A percentile compares a stretch with the other conserved stretches of the same genome.
Conservation (phyloP, 2,329 filamentous ascomycete species). For the Alternaria novae-zelandiae region DNA sequence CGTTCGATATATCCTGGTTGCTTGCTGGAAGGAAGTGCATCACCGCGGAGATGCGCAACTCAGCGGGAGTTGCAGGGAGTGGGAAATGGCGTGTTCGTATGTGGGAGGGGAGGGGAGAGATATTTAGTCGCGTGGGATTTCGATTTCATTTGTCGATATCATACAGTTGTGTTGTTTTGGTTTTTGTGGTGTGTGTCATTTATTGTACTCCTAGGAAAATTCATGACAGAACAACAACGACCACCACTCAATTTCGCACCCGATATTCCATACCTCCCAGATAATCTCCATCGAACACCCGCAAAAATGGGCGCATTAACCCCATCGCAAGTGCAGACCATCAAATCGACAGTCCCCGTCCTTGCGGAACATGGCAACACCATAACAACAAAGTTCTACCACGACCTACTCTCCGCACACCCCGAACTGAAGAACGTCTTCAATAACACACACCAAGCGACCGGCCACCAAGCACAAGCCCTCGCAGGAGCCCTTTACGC, state of each 20-base stretch:
- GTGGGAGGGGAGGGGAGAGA: background rate
- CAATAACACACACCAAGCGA: conserved; percentile 73
- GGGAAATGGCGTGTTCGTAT: background rate
- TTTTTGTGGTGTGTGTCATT: fast-evolving
- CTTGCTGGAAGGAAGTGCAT: background rate
- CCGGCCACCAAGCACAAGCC: conserved; percentile 71
- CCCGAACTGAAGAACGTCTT: conserved; percentile 74
- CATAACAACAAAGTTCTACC: conserved; percentile 76
- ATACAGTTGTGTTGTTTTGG: background rate
- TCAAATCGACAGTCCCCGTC: conserved; percentile 74
- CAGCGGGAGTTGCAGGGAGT: conserved; percentile 8
- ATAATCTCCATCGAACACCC: background rate
- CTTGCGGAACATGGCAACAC: conserved; percentile 70
- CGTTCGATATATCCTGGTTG: background rate
- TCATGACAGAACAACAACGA: background rate
- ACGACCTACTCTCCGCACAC: conserved; percentile 68
- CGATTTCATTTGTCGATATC: background rate
- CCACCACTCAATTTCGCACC: background rate
- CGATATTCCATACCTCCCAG: background rate
- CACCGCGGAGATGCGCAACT: conserved; percentile 11
- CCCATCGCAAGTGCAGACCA: conserved; percentile 66
- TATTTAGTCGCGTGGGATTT: background rate
- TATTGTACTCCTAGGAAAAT: fast-evolving
- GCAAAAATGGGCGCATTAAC: conserved; percentile 57
- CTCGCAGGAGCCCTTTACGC: conserved; percentile 72